Evolutionary conservation across 345 rosid species (phyloP).

Genomic region (Pistacia vera): DNA sequence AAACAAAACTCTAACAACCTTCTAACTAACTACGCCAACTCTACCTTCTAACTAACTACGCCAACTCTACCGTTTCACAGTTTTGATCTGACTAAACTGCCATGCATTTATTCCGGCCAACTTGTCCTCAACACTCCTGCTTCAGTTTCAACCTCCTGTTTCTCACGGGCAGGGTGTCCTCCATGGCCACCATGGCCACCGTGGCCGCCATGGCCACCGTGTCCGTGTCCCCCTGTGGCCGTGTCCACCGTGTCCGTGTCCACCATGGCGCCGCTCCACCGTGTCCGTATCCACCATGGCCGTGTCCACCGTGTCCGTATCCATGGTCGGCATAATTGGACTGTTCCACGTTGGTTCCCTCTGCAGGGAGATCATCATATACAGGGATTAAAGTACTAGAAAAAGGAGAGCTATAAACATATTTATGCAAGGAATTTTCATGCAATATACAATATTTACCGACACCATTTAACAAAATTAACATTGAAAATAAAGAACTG

Average conservation of each 20-base stretch:
- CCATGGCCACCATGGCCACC: slow-evolving; percentile 11
- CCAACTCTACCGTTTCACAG: too few relatives aligned
- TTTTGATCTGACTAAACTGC: too few relatives aligned
- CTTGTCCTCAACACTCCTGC: too few relatives aligned
- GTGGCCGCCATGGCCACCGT: slow-evolving; percentile 1
- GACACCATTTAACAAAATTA: too few relatives aligned
- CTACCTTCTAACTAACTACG: too few relatives aligned
- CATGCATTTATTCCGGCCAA: too few relatives aligned
- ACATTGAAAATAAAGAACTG: too few relatives aligned
- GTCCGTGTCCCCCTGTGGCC: slow-evolving; percentile 11
- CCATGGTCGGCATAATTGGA: not conserved
- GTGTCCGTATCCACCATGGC: not conserved
- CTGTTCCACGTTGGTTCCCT: not conserved
- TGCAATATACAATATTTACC: too few relatives aligned
- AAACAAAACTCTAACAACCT: too few relatives aligned
- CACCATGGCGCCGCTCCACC: slow-evolving; percentile 3
- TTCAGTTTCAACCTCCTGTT: not conserved
- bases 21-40: too few relatives aligned
- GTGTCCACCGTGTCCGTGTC: not conserved
- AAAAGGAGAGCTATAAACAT: not conserved
- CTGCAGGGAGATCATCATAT: not conserved
- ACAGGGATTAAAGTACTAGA: not conserved
- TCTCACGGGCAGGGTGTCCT: not conserved
- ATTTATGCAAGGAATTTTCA: not conserved
- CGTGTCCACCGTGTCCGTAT: not conserved